phyloP scores from a whole-genome alignment of 1,139 yeast species.

The Petasospora fabianii region DNA sequence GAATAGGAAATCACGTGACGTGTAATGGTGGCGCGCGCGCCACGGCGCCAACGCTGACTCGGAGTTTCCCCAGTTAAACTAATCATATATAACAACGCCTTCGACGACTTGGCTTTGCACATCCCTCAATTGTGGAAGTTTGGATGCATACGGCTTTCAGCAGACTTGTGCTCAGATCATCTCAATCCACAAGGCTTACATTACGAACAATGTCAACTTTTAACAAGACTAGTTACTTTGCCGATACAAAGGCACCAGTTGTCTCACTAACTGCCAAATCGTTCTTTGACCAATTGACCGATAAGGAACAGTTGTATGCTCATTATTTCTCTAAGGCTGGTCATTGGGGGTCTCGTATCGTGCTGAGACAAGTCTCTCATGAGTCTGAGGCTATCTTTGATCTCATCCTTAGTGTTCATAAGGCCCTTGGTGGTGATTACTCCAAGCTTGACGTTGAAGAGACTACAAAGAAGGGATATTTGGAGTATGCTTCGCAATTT shows the following conservation, averaged over 20 bases:
- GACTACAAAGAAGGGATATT: conserved; percentile 42
- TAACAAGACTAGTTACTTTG: too few species aligned
- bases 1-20: too few species aligned
- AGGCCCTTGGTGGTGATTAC: conserved; percentile 51
- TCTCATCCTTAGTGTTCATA: conserved; percentile 57
- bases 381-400: conserved; percentile 77
- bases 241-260: conserved; percentile 48
- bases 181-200: too few species aligned
- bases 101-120: too few species aligned
- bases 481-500: conserved; percentile 80
- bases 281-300: conserved; percentile 47
- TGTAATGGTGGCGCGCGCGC: too few species aligned
- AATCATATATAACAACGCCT: too few species aligned
- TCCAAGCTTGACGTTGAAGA: conserved; percentile 35
- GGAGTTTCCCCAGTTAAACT: too few species aligned
- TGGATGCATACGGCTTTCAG: too few species aligned
- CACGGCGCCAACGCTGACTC: too few species aligned
- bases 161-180: too few species aligned
- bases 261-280: conserved; percentile 38
- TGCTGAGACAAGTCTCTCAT: conserved; percentile 77
- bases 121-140: too few species aligned
- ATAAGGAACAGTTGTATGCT: conserved; percentile 64
- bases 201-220: too few species aligned
- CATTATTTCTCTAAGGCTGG: conserved; percentile 81
- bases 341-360: conserved; percentile 77